phyloP scores from a whole-genome alignment of 176 grass and related monocot species.

The Hordeum vulgare region MorexV3_pseudomolecules_assembly NC_058518.1:311065693-311066192 shows the following conservation, averaged over 20 bases:
- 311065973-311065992: constrained; percentile 23
- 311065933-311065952: constrained; percentile 33
- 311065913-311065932: constrained; percentile 40
- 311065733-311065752: background rate
- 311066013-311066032: constrained; percentile 23
- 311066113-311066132: constrained; percentile 17
- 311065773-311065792: background rate
- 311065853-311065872: constrained; percentile 43
- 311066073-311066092: background rate
- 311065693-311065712: background rate
- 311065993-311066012: constrained; percentile 14
- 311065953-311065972: constrained; percentile 3
- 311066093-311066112: constrained; percentile 27
- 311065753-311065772: background rate
- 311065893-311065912: constrained; percentile 36
- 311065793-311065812: background rate
- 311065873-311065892: constrained; percentile 32
- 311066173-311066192: background rate
- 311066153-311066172: constrained; percentile 32
- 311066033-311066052: background rate
- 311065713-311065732: background rate
- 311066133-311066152: constrained; percentile 29
- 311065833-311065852: constrained; percentile 35
- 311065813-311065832: background rate
- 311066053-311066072: constrained; percentile 32